A percentile compares a stretch with the other conserved stretches of the same genome.
phyloP scores from a whole-genome alignment of 345 rosid genomes.

The Laguncularia racemosa region DNA sequence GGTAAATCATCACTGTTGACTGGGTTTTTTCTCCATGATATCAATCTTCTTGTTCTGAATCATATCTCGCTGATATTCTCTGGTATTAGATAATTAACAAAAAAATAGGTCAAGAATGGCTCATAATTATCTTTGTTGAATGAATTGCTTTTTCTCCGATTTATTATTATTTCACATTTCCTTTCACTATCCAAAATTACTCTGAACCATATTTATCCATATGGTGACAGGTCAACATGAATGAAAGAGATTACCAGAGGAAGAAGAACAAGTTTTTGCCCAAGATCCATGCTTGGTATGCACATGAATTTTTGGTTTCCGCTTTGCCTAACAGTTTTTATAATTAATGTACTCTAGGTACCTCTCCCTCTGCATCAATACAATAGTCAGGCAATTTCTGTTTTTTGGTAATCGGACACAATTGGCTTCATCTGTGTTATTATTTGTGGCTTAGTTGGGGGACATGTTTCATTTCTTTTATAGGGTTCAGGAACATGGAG shows the following conservation, averaged over 20 bases:
- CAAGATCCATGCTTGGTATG: constrained; percentile 96
- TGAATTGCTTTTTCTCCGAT: background rate
- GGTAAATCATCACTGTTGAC: no score
- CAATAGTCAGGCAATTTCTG: background rate
- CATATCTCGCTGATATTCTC: no score
- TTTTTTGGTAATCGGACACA: background rate
- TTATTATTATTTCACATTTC: background rate
- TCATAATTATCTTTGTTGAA: background rate
- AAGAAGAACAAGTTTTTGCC: constrained; percentile 96
- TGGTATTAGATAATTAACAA: no score
- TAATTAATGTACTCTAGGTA: no score
- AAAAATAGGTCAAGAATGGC: no score
- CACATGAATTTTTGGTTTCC: background rate
- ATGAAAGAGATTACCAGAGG: constrained; percentile 91
- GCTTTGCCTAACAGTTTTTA: background rate
- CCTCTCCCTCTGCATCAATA: no score
- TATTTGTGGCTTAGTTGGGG: background rate
- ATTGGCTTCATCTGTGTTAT: background rate
- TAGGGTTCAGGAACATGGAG: constrained; percentile 99
- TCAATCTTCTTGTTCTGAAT: no score
- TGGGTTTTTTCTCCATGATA: no score
- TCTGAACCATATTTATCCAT: background rate
- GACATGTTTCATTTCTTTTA: background rate
- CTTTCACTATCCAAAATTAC: background rate
- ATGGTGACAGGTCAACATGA: constrained; percentile 76